Evolutionary conservation across 768 basidiomycete genomes (phyloP).

Genomic region (Lyophyllum semitale): DNA sequence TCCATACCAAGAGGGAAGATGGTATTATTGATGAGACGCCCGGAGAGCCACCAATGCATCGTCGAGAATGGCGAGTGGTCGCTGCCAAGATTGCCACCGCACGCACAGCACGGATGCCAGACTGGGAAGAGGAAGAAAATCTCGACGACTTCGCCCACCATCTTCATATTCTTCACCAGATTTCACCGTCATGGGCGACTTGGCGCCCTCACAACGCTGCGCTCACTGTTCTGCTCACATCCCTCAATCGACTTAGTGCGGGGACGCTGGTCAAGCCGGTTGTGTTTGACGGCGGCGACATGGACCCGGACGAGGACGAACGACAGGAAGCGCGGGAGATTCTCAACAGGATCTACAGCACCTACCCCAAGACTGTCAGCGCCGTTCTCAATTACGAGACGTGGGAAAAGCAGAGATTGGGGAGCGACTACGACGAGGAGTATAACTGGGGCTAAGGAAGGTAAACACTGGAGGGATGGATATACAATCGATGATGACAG

Average conservation of each 20-base stretch:
- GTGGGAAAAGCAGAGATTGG: constrained; percentile 28
- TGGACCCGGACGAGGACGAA: constrained; percentile 20
- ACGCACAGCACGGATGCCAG: constrained; percentile 16
- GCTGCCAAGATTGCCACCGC: constrained; percentile 19
- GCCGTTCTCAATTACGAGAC: constrained; percentile 34
- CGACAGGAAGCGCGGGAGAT: constrained; percentile 37
- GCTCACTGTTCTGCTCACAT: constrained; percentile 46
- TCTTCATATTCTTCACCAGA: constrained; percentile 60
- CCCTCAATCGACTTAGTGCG: constrained; percentile 46
- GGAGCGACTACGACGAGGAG: constrained; percentile 27
- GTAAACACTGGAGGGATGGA: neutral
- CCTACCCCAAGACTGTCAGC: constrained; percentile 49
- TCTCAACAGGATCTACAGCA: constrained; percentile 45
- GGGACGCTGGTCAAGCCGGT: constrained; percentile 53
- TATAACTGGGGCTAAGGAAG: constrained; percentile 27
- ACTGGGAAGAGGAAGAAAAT: constrained; percentile 14
- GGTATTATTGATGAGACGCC: constrained; percentile 21
- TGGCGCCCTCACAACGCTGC: constrained; percentile 66
- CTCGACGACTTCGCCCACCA: constrained; percentile 56
- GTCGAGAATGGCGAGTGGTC: constrained; percentile 23
- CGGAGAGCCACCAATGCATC: constrained; percentile 30
- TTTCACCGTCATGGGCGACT: constrained; percentile 62
- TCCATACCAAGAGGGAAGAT: neutral
- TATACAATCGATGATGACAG: constrained; percentile 7
- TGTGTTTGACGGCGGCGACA: constrained; percentile 23